phyloP scores from a whole-genome alignment of 768 basidiomycete genomes.

The Butyriboletus loyo region DNA sequence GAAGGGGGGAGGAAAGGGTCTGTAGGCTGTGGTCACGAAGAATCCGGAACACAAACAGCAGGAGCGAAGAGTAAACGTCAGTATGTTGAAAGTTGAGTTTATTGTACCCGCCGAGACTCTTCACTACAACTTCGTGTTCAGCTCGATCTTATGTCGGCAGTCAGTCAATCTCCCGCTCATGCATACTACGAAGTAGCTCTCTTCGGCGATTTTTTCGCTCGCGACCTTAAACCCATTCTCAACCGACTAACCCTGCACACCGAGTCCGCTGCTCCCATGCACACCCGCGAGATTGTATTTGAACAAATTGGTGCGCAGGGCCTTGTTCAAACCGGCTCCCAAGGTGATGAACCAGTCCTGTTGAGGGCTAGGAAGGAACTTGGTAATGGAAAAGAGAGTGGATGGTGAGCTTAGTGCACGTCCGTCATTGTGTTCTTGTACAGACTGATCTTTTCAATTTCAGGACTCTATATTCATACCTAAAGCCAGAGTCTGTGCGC shows the following conservation, averaged over 20 bases:
- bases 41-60: not conserved
- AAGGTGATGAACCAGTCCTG: slow-evolving; percentile 61
- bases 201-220: slow-evolving; percentile 77
- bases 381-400: slow-evolving; percentile 47
- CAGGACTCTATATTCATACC: slow-evolving; percentile 76
- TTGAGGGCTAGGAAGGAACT: slow-evolving; percentile 77
- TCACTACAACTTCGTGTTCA: not conserved
- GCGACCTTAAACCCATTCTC: slow-evolving; percentile 71
- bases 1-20: not conserved
- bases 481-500: slow-evolving; percentile 81
- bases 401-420: slow-evolving; percentile 49
- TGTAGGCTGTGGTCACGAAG: not conserved
- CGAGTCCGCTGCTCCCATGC: slow-evolving; percentile 73
- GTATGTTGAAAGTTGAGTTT: not conserved
- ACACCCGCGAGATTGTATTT: slow-evolving; percentile 75
- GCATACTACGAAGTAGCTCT: slow-evolving; percentile 82
- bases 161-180: slow-evolving; percentile 38
- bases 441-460: not conserved
- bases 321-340: slow-evolving; percentile 47
- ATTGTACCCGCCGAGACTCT: slow-evolving; percentile 1
- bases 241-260: slow-evolving; percentile 80
- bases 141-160: slow-evolving; percentile 18
- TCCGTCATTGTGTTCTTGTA: not conserved
- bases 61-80: too few relatives aligned
- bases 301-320: slow-evolving; percentile 69